Evolutionary conservation across 257 asterid species (phyloP), one percentile per base, ranked within the genome.

Genomic region (Marsdenia floribunda): DNA sequence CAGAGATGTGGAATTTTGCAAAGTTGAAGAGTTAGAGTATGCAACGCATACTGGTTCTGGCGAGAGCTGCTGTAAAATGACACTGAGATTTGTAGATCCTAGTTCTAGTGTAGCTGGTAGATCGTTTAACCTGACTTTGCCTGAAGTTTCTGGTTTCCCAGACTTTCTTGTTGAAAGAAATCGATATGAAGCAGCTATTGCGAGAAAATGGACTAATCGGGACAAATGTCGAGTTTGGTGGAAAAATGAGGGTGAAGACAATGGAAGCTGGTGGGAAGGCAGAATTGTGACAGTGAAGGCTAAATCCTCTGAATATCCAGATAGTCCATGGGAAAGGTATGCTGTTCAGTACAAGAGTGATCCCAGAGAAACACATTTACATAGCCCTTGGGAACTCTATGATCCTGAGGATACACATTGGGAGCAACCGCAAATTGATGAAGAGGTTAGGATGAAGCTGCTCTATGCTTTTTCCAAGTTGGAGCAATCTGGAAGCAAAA

Each of bases 341-440:
- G 82, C 77, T 14, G 97, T 94, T 35, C 87, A 85, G 82, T 94
- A 94, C 86, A 94, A 89, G 85, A 88, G 90, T 73, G 93, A 89
- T 65, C 95, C 96, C 47, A 81, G 84, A 10, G 97, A 88, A 84
- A 87, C 86, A 42, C 97, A 89, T 83, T 83, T 78, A 73, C 99
- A 94, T 86, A 90, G 97, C 81, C 97, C 99, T 35, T 94, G 99
- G 99, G 99, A 94, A 79, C 97, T 94, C 49, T 84, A 83, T 80
- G 97, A 94, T 80, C 72, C 86, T 21, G 83, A 74, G 75, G 82
- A 75, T 80, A 73, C 85, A 37, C 87, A 81, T 3, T 86, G 90
- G 93, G 92, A 90, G 78, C 90, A 83, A 74, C 95, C 97, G 78
- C 97, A 70, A 78, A 87, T 94, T 53, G 88, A 87, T 75, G 90